Evolutionary conservation across 2,329 filamentous ascomycete species (phyloP).

Genomic region (Fusarium anthophilum): DNA sequence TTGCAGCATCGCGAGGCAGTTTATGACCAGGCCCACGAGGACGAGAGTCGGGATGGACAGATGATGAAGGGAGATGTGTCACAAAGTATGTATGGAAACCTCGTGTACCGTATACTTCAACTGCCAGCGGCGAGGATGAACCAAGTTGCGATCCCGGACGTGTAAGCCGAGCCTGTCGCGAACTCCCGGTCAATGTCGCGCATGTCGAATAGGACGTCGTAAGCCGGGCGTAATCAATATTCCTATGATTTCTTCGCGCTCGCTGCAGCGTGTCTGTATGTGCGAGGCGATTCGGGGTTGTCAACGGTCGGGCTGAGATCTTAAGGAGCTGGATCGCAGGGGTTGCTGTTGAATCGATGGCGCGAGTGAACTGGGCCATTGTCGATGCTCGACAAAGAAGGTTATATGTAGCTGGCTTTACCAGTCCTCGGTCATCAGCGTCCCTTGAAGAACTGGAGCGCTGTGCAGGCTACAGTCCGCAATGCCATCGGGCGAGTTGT

Average conservation of each 20-base stretch:
- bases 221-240: background rate
- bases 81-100: slow-evolving; percentile 97
- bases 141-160: slow-evolving; percentile 3
- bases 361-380: slow-evolving; percentile 39
- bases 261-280: slow-evolving; percentile 1
- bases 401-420: slow-evolving; percentile 1
- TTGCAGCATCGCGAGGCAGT: slow-evolving; percentile 84
- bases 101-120: slow-evolving; percentile 48
- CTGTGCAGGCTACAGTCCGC: slow-evolving; percentile 36
- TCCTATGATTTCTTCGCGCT: background rate
- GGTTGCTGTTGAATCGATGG: slow-evolving; percentile 20
- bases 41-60: slow-evolving; percentile 86
- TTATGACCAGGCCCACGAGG: slow-evolving; percentile 78
- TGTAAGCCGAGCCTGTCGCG: slow-evolving; percentile 18
- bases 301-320: slow-evolving; percentile 21
- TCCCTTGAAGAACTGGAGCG: slow-evolving; percentile 37
- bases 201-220: slow-evolving; percentile 2
- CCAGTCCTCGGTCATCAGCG: slow-evolving; percentile 36
- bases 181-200: slow-evolving; percentile 14
- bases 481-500: slow-evolving; percentile 42
- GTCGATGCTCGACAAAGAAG: slow-evolving; percentile 26
- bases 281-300: slow-evolving; percentile 2
- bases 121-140: slow-evolving; percentile 5
- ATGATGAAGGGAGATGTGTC: slow-evolving; percentile 92
- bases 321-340: slow-evolving; percentile 31